phyloP scores from a whole-genome alignment of 2,329 filamentous ascomycete genomes.

The Cladosporium sp. region DNA sequence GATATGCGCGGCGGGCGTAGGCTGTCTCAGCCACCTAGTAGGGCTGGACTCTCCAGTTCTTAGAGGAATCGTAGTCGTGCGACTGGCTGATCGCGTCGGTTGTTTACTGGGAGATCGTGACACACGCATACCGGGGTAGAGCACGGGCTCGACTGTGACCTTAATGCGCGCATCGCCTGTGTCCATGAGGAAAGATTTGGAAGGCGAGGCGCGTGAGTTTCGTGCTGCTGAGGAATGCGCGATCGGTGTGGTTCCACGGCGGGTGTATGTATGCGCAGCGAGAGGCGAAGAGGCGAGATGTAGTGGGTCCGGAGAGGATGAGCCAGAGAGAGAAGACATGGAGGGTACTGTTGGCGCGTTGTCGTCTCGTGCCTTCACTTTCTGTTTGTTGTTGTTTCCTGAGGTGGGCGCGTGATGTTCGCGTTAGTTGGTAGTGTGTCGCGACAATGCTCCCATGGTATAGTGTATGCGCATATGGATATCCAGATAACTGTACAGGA shows the following conservation, averaged over 20 bases:
- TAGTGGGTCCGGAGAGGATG: constrained; percentile 39
- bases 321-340: constrained; percentile 20
- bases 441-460: background rate
- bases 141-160: constrained; percentile 53
- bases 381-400: background rate
- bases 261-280: constrained; percentile 17
- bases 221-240: constrained; percentile 25
- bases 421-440: background rate
- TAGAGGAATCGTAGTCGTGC: constrained; percentile 45
- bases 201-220: constrained; percentile 38
- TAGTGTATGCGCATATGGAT: background rate
- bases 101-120: constrained; percentile 29
- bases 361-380: constrained; percentile 6
- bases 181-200: constrained; percentile 50
- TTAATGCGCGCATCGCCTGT: constrained; percentile 46
- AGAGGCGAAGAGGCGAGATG: constrained; percentile 39
- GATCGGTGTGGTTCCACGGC: constrained; percentile 32
- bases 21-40: constrained; percentile 21
- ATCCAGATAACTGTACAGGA: background rate
- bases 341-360: background rate
- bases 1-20: constrained; percentile 14
- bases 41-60: constrained; percentile 38
- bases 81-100: constrained; percentile 17
- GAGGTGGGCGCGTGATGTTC: background rate
- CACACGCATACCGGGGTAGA: constrained; percentile 33